Conservation (phyloP, 2,329 filamentous ascomycete species). For the Basipetospora chlamydospora region DNA sequence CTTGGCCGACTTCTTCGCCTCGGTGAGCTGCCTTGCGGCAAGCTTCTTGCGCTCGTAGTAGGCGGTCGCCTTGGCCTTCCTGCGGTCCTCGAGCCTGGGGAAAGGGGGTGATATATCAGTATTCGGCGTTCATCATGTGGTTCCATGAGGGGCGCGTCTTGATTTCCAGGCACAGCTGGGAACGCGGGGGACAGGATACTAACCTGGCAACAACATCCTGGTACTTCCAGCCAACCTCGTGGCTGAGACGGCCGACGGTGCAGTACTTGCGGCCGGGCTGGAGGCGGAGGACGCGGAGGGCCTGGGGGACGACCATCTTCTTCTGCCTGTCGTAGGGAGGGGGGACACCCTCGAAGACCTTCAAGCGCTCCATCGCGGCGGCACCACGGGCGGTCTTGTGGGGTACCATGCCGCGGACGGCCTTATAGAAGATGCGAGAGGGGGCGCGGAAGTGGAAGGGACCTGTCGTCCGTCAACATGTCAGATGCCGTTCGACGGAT, state of each 20-base stretch:
- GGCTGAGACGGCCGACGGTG: slow-evolving; percentile 92
- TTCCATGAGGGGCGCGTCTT: too few relatives aligned
- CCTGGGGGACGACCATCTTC: slow-evolving; percentile 98
- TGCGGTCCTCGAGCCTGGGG: slow-evolving; percentile 87
- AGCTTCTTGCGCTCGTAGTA: slow-evolving; percentile 99
- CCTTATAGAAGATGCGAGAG: slow-evolving; percentile 99
- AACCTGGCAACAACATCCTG: slow-evolving; percentile 97
- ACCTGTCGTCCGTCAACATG: too few relatives aligned
- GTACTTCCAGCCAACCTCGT: slow-evolving; percentile 99
- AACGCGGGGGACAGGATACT: slow-evolving; percentile 29
- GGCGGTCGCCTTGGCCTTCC: slow-evolving; percentile 97
- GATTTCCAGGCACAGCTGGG: too few relatives aligned
- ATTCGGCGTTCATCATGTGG: neutral
- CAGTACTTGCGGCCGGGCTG: slow-evolving; percentile 99
- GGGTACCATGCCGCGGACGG: slow-evolving; percentile 98
- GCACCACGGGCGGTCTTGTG: slow-evolving; percentile 99
- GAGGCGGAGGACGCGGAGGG: slow-evolving; percentile 86
- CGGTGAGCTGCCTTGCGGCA: slow-evolving; percentile 73
- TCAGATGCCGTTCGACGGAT: slow-evolving; percentile 15
- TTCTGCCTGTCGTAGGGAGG: slow-evolving; percentile 99
- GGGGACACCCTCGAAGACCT: slow-evolving; percentile 99
- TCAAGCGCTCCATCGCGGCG: slow-evolving; percentile 92
- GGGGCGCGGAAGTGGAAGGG: slow-evolving; percentile 99
- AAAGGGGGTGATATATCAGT: too few relatives aligned
- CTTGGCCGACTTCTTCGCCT: slow-evolving; percentile 84